A percentile compares a stretch with the other conserved stretches of the same genome.
phyloP scores from a whole-genome alignment of 257 asterid genomes.

The Scutellaria minor region DNA sequence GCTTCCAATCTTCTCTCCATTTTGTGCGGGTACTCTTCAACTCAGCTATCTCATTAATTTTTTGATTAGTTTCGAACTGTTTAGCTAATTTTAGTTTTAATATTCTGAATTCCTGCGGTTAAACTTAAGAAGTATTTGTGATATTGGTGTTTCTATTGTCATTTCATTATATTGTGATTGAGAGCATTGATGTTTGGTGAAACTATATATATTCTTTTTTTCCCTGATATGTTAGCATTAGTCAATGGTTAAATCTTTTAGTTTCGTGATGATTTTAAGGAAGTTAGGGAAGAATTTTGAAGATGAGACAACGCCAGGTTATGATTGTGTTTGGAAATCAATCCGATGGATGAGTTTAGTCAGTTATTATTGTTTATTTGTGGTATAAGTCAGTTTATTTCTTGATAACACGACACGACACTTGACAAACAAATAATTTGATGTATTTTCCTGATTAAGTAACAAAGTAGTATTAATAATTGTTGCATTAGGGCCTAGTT shows the following conservation, averaged over 20 bases:
- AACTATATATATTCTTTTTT: not conserved
- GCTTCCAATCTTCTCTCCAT: constrained; percentile 42
- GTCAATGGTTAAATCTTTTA: not conserved
- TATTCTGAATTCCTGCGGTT: not conserved
- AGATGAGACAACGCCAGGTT: not conserved
- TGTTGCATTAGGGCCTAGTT: not conserved
- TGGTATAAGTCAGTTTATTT: not conserved
- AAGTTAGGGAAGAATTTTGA: not conserved
- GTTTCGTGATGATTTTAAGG: not conserved
- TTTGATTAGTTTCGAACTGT: not conserved
- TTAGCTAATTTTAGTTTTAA: not conserved
- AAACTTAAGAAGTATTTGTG: not conserved
- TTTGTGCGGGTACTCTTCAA: constrained; percentile 35
- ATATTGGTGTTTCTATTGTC: not conserved
- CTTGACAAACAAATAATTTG: not conserved
- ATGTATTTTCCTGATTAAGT: not conserved
- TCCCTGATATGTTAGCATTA: not conserved
- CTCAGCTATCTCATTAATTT: not conserved
- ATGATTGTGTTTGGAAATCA: not conserved
- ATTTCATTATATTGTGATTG: not conserved
- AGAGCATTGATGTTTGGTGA: constrained; percentile 14
- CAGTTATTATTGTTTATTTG: not conserved
- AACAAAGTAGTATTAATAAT: not conserved
- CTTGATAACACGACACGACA: not conserved
- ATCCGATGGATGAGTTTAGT: not conserved